Conservation (phyloP, 208 protist genomes). For the Trypanosoma cruzi region DNA sequence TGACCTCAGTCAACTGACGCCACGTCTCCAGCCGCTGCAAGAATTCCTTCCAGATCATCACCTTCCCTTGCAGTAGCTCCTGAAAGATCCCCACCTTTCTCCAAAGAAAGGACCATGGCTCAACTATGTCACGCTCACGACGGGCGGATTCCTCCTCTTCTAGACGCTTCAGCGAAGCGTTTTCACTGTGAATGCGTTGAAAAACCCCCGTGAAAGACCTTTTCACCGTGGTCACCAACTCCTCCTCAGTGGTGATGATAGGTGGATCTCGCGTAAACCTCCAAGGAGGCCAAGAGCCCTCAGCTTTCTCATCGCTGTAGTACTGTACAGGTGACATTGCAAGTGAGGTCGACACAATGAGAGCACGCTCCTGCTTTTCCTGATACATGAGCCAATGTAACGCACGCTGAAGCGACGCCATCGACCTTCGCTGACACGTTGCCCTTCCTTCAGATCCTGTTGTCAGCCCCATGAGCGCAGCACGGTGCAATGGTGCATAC, state of each 20-base stretch:
- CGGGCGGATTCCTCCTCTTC: conserved; percentile 13
- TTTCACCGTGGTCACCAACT: conserved; percentile 8
- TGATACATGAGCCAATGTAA: conserved; percentile 53
- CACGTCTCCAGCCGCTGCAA: conserved; percentile 25
- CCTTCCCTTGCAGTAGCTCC: conserved; percentile 34
- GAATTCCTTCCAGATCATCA: conserved; percentile 30
- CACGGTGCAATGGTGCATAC: neutral
- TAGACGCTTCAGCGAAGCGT: neutral
- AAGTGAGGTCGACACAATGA: conserved; percentile 37
- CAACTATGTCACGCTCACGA: neutral
- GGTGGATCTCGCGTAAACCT: conserved; percentile 1
- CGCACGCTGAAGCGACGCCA: neutral
- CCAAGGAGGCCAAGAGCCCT: neutral
- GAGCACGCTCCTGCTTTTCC: conserved; percentile 49
- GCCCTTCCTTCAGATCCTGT: no score
- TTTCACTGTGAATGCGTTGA: neutral
- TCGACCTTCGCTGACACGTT: neutral
- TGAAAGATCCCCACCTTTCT: conserved; percentile 6
- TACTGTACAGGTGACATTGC: conserved; percentile 29
- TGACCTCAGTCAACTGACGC: conserved; percentile 18
- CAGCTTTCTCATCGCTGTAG: neutral
- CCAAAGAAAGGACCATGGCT: neutral
- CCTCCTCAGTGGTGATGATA: conserved; percentile 18
- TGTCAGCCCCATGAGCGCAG: no score
- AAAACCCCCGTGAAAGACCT: conserved; percentile 7